Conservation (phyloP, 768 basidiomycete species). For the Suillus tomentosus region DNA sequence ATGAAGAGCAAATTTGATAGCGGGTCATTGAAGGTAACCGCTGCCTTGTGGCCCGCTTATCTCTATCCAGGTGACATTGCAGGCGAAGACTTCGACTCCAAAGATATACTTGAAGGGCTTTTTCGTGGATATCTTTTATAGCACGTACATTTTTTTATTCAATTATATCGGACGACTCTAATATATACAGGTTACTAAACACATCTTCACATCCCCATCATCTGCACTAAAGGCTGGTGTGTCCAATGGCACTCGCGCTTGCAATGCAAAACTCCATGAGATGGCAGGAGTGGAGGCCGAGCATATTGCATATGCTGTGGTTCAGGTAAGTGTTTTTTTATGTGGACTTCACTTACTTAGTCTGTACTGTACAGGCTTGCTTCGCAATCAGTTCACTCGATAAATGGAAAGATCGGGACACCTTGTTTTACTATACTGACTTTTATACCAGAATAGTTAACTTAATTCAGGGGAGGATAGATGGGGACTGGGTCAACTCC, state of each 20-base stretch:
- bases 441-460: no score
- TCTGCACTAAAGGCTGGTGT: not conserved
- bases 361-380: no score
- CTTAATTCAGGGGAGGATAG: no score
- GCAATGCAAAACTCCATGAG: constrained; percentile 9
- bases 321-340: not conserved
- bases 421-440: no score
- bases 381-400: no score
- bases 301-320: not conserved
- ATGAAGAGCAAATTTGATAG: not conserved
- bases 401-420: no score
- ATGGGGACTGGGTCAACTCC: no score
- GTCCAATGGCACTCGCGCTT: not conserved
- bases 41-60: constrained; percentile 7
- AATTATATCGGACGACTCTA: not conserved
- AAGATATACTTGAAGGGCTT: constrained; percentile 3
- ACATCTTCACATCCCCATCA: not conserved
- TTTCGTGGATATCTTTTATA: constrained; percentile 8
- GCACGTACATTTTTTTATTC: not conserved
- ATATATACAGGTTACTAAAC: constrained; percentile 7
- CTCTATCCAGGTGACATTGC: constrained; percentile 9
- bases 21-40: not conserved
- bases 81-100: constrained; percentile 5
- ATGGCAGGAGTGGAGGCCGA: constrained; percentile 4
- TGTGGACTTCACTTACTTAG: no score